phyloP scores from a whole-genome alignment of 2,329 filamentous ascomycete species.

The Xylariaceae sp. region DNA sequence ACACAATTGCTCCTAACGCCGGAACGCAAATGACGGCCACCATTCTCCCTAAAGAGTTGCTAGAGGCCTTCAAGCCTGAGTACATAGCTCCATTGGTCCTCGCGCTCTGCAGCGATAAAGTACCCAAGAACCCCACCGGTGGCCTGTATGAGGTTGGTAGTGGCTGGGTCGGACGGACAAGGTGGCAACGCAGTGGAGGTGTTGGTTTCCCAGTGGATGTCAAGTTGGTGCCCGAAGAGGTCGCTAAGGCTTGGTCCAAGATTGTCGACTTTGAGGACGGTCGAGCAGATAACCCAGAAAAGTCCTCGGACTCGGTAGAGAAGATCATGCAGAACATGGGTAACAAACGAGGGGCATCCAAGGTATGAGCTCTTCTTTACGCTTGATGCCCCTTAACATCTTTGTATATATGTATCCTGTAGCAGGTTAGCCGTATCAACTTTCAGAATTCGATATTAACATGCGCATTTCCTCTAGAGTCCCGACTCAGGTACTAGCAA shows the following conservation, averaged over 20 bases:
- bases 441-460: constrained; percentile 14
- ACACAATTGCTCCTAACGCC: constrained; percentile 96
- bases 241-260: constrained; percentile 69
- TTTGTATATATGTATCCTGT: constrained; percentile 21
- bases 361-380: constrained; percentile 49
- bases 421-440: constrained; percentile 16
- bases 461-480: constrained; percentile 15
- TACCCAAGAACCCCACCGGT: constrained; percentile 78
- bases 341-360: constrained; percentile 61
- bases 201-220: constrained; percentile 88
- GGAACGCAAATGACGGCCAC: constrained; percentile 93
- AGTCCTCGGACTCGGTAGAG: constrained; percentile 69
- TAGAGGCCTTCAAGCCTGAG: constrained; percentile 98
- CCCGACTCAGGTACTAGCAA: constrained; percentile 41
- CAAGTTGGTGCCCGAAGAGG: constrained; percentile 77
- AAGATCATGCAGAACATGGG: constrained; percentile 78
- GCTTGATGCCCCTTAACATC: constrained; percentile 17
- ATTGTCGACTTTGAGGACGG: constrained; percentile 86
- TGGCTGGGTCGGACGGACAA: constrained; percentile 86
- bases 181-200: constrained; percentile 90
- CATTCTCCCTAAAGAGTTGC: constrained; percentile 93
- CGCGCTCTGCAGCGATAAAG: constrained; percentile 78
- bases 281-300: constrained; percentile 80
- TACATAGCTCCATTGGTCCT: constrained; percentile 94
- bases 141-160: constrained; percentile 92